Evolutionary conservation across 73 alveolate species (phyloP), one percentile per base, ranked within the genome.

Genomic region (Paramecium biaurelia): DNA sequence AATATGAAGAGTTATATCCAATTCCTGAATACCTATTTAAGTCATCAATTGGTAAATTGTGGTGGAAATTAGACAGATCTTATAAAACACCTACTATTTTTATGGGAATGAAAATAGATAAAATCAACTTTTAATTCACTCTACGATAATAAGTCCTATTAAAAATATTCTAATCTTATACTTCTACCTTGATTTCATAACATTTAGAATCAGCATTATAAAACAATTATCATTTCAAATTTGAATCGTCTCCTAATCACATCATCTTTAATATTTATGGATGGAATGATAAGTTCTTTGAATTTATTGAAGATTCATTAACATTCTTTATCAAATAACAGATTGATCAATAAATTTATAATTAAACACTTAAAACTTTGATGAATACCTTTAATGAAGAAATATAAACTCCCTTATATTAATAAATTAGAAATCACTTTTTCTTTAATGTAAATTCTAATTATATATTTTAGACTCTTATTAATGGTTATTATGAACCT

Each of bases 41-140:
- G 20, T 35, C 56, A 35, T 72, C 35, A 42, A 38, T 35, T 15
- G 90, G 74, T 20, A 79, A 79, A 43, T 8, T 42, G 4, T 79
- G 90, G 90, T 43, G 90, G 90, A 79, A 21, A 79, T 4, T 79
- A 11, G 76, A 79, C 24, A 41, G 76, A 20, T 8, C 57, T 7
- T 79, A 20, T 45, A 20, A 26, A 20, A 34, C 58, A n/a, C 87
- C 68, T 9, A 9, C 68, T 2, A 41, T 74, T 21, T 74, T 74
- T 35, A 41, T 15, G 59, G 68, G 67, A 35, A 74, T 74, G 57
- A 37, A 74, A 37, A 74, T 74, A 8, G 43, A 74, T 74, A 34
- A 37, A 37, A 41, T 37, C 14, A 41, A 63, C 26, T 21, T 63
- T 63, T 6, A 74, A 18, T 23, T 37, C 8, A 74, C 87, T n/a